Evolutionary conservation across 495 filamentous ascomycete genomes (phyloP).

Genomic region (Aspergillus funiculosus): DNA sequence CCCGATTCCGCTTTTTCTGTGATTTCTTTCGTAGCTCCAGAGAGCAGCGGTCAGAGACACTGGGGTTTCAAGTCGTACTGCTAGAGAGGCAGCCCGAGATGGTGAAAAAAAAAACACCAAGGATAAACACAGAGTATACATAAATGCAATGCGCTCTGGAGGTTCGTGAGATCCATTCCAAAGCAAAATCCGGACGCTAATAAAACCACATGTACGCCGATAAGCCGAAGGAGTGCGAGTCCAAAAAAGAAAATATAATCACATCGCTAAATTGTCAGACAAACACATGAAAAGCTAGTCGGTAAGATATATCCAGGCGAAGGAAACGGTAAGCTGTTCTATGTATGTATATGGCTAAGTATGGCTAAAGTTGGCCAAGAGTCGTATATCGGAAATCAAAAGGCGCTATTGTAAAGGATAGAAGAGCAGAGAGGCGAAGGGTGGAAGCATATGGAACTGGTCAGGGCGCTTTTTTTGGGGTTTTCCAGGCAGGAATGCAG

Average conservation of each 20-base stretch:
- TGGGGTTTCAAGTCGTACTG: constrained; percentile 1
- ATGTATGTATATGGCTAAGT: constrained; percentile 26
- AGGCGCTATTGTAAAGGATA: constrained; percentile 12
- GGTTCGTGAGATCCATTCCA: constrained; percentile 16
- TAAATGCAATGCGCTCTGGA: constrained; percentile 12
- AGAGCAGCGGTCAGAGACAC: constrained; percentile 1
- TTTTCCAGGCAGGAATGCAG: constrained; percentile 7
- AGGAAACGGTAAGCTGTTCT: constrained; percentile 23
- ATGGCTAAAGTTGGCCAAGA: constrained; percentile 22
- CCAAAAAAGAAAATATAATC: constrained; percentile 18
- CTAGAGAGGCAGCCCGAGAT: not conserved
- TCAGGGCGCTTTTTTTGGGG: constrained; percentile 9
- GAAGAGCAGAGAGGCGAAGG: constrained; percentile 10
- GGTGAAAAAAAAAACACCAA: constrained; percentile 5
- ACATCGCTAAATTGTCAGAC: constrained; percentile 23
- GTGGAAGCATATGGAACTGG: constrained; percentile 7
- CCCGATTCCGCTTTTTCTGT: not conserved
- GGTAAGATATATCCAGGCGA: constrained; percentile 24
- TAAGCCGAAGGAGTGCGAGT: constrained; percentile 15
- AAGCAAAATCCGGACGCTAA: constrained; percentile 8
- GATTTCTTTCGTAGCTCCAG: constrained; percentile 1
- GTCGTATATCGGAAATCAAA: constrained; percentile 16
- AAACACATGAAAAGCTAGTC: constrained; percentile 16
- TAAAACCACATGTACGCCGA: constrained; percentile 19
- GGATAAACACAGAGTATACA: constrained; percentile 17